phyloP scores from a whole-genome alignment of 2,329 filamentous ascomycete genomes.

The Chaetomium sp. region DNA sequence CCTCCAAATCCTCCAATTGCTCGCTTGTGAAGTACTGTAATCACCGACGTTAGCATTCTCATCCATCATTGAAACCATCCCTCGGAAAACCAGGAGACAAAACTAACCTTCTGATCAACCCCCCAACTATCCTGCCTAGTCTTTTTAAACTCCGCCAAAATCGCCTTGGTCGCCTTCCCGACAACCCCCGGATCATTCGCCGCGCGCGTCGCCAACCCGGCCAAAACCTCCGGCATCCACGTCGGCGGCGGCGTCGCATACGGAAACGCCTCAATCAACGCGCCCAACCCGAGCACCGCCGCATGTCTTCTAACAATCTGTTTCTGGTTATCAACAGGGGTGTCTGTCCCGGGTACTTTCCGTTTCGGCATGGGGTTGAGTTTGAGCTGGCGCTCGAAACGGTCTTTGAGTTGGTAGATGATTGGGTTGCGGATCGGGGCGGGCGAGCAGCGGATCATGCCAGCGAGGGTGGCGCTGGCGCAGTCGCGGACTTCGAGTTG shows the following conservation, averaged over 20 bases:
- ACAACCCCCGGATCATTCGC: constrained; percentile 87
- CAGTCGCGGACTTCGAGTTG: constrained; percentile 93
- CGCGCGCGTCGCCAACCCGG: constrained; percentile 75
- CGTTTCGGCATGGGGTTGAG: constrained; percentile 83
- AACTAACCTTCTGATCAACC: constrained; percentile 87
- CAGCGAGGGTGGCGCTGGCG: constrained; percentile 85
- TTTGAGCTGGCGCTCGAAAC: constrained; percentile 71
- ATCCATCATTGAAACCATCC: no score
- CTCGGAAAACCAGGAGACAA: not conserved
- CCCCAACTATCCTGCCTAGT: constrained; percentile 98
- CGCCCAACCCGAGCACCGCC: constrained; percentile 83
- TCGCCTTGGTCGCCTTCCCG: constrained; percentile 89
- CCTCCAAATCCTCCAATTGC: constrained; percentile 89
- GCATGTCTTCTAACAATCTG: constrained; percentile 80
- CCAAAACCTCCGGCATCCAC: constrained; percentile 92
- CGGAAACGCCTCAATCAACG: constrained; percentile 90
- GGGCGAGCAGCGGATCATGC: constrained; percentile 97
- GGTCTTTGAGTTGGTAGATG: constrained; percentile 65
- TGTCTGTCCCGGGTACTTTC: constrained; percentile 58
- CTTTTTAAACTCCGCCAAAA: constrained; percentile 98
- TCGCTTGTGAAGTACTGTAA: constrained; percentile 74
- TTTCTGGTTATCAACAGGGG: constrained; percentile 63
- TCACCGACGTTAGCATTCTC: constrained; percentile 19
- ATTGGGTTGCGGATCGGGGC: constrained; percentile 69
- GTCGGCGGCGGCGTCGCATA: constrained; percentile 85